Base-by-base conservation (phyloP, 768 basidiomycete genomes). In the Lentinula guzmanii region DNA sequence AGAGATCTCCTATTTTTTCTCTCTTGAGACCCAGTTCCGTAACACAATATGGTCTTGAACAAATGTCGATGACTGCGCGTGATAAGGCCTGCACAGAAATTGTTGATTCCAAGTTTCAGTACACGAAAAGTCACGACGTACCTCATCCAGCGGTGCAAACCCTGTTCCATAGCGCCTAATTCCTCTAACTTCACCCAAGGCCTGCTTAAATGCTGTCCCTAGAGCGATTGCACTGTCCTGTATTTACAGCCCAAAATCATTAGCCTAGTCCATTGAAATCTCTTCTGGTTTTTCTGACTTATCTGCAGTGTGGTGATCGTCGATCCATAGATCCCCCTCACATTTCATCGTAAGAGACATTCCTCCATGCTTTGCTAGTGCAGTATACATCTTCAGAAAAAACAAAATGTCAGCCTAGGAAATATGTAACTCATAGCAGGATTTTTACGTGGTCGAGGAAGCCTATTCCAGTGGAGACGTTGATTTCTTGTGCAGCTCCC, bases 231-330 rank as follows among this genome's bases (percentile, higher is more conserved):
- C 92, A 70, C 85, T 89, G 73, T 94, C 92, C 84, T 94, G 92
- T 93, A 71, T 68, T 70, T 74, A 56, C 60, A 57, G 63, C 60
- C 33, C 61, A 63, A 21, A 53, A 59, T 55, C 64, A 48, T 37
- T 70, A 65, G 70, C 65, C 56, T 34, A 18, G 11, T 39, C 51
- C n/a, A 35, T 24, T 34, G 55, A 46, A 55, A 50, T 34, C 43
- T 8, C 18, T 46, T 21, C 18, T 18, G 37, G 28, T 42, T 39
- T 46, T n/a, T 34, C 54, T 18, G 53, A 86, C 89, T 87, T 85
- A 91, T 99, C 97, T 83, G 96, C 93, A 52, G 95, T 93, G 75
- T 99, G 97, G 69, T 98, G 97, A 76, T 99, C 97, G 75, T 99
- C 97, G 62, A 98, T 97, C 85, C 89, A 92, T 7, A 98, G 81